Evolutionary conservation across 495 filamentous ascomycete species (phyloP), one percentile per base, ranked within the genome.

Genomic region (Hypoxylon trugodes): DNA sequence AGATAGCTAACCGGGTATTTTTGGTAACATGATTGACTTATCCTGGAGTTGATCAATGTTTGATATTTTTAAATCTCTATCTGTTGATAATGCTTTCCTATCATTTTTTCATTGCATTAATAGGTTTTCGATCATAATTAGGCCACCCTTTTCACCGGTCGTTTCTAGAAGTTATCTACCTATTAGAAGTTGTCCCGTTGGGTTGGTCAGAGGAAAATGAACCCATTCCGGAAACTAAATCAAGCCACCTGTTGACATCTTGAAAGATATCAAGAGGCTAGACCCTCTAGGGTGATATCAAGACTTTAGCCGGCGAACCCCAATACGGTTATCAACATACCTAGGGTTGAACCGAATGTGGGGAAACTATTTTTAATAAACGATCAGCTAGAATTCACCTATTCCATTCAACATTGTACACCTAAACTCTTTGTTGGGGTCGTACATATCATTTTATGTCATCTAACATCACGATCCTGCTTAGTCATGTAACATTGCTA

Each of bases 261-360:
- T 37, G 8, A 43, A 52, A 12, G 25, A 8, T n/a, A 8, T 55
- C 10, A 19, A 37, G 45, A 52, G 63, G 40, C 63, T 56, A 61
- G 57, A 53, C 45, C 57, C 12, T 10, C 25, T 43, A 19, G 26
- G 63, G 63, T 66, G 57, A 66, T 61, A 61, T 66, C 40, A 48
- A 30, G 63, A 60, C 45, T 66, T 66, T 66, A 66, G 57, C 63
- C 63, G 63, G 56, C 16, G 26, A 58, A n/a, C 45, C 25, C 32
- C 16, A 45, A 28, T 30, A 51, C 56, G 40, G 57, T 38, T 48
- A 47, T 53, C 56, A 61, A n/a, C 32, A 65, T 4, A 21, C 26
- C 13, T 21, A 37, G 41, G 28, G 18, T 26, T 41, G 1, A 22
- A 38, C 13, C 22, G 9, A 12, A 46, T 57, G 49, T 45, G 56